These are phyloP conservation scores for Aaosphaeria arxii DNA, from an alignment of 2,329 filamentous ascomycete species.

Conservation along the genomic window DNA sequence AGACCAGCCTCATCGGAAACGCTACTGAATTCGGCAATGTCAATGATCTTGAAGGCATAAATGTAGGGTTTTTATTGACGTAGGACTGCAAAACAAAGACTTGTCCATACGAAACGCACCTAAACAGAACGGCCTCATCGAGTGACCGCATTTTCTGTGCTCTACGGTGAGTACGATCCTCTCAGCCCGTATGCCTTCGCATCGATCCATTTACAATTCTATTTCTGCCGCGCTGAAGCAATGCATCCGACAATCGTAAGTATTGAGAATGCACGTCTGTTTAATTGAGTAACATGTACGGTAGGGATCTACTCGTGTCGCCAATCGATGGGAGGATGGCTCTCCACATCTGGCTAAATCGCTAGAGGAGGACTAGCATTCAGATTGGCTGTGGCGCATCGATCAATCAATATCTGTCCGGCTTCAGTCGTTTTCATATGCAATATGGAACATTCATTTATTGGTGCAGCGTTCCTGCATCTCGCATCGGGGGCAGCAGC, in stretches of 20 bases:
- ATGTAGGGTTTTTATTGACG: no score
- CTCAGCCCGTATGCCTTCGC: background rate
- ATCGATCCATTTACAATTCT: background rate
- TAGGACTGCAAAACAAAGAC: no score
- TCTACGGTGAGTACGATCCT: background rate
- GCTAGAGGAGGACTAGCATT: slow-evolving; percentile 4
- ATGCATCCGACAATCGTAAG: background rate
- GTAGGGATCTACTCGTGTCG: background rate
- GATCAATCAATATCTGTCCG: slow-evolving; percentile 2
- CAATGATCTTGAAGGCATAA: no score
- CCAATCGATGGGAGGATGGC: slow-evolving; percentile 6
- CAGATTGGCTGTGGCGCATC: slow-evolving; percentile 3
- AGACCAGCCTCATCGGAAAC: no score
- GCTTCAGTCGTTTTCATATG: slow-evolving; percentile 11
- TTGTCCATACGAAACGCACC: no score
- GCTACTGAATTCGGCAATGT: no score
- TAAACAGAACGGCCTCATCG: no score
- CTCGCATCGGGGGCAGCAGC: slow-evolving; percentile 1
- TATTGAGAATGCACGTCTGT: background rate
- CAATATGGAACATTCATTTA: slow-evolving; percentile 8
- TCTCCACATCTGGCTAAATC: slow-evolving; percentile 18
- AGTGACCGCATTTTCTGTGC: background rate
- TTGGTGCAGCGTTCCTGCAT: slow-evolving; percentile 11
- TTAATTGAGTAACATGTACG: no score
- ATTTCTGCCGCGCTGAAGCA: background rate